Base-by-base conservation (phyloP, 306 rosid genomes). In the Acmispon strigosus region DNA sequence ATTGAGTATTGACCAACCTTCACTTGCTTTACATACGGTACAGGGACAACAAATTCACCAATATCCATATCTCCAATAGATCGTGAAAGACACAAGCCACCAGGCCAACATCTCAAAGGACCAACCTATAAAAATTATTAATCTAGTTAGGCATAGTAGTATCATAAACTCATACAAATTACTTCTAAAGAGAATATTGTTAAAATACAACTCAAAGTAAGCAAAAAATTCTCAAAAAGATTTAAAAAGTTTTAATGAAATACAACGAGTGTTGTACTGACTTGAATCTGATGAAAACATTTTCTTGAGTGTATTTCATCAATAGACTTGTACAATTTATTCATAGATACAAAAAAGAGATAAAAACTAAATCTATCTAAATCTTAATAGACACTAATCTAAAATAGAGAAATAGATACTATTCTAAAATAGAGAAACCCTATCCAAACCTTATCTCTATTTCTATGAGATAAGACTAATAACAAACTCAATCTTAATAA, bases 81-180 rank as follows among this genome's bases (percentile, higher is more conserved):
- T 67, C 99, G 88, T 55, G 99, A 95, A 59, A 95, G 93, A 74
- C 99, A 95, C 92, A 95, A 78, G 61, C 99, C 99, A 74, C 99
- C 99, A 2, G 99, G 99, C 99, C 99, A 95, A 83, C 99, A 95
- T 85, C 99, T 87, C 87, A 95, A 84, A 37, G 99, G 99, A 76
- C 99, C 99, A 65, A 95, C 81, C 97, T 91, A 69, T 45, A 75
- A 61, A 41, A 75, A 66, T 27, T 58, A 57, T 36, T 52, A 71
- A 74, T 22, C 52, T 32, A 61, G 68, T 74, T 19, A 74, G 76
- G 27, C 43, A 61, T 51, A 16, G 44, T 15, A 62, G 22, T 22
- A 45, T 52, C 10, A 11, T 45, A 12, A 36, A 54, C 53, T 43
- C 60, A 62, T 10, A 20, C 55, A 56, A 54, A 65, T 42, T 48